Percentiles rank a stretch among this genome's conserved stretches.
Evolutionary conservation across 2,329 filamentous ascomycete genomes (phyloP).

Genomic region (Trichoderma koningii): DNA sequence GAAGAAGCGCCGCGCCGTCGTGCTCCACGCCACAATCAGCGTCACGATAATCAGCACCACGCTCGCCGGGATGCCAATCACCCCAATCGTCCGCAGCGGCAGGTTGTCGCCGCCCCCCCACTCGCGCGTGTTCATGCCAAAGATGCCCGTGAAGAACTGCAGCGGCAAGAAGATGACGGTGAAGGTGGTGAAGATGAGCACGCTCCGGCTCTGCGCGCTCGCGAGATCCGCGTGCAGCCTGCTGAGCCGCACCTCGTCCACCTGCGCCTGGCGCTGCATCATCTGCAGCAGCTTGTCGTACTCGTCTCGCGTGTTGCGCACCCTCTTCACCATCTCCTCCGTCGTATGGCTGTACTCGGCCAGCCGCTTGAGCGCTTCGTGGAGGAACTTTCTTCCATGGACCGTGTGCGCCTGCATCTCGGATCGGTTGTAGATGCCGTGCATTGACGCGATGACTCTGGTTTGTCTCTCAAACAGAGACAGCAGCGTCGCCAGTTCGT

Average conservation of each 20-base stretch:
- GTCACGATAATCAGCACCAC: constrained; percentile 52
- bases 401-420: constrained; percentile 46
- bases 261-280: constrained; percentile 66
- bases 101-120: constrained; percentile 56
- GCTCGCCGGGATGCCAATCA: constrained; percentile 52
- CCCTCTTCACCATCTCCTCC: constrained; percentile 60
- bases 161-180: constrained; percentile 65
- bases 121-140: constrained; percentile 65
- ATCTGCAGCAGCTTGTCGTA: constrained; percentile 68
- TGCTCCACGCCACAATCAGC: constrained; percentile 59
- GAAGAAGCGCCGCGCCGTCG: constrained; percentile 43
- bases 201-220: constrained; percentile 61
- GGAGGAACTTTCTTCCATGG: constrained; percentile 54
- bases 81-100: constrained; percentile 48
- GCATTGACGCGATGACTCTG: constrained; percentile 52
- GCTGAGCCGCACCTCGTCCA: constrained; percentile 65
- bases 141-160: constrained; percentile 66
- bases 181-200: constrained; percentile 67
- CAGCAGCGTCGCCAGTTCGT: constrained; percentile 60
- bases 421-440: constrained; percentile 45
- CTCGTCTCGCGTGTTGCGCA: constrained; percentile 59
- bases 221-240: constrained; percentile 64
- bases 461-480: constrained; percentile 61
- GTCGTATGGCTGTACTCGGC: constrained; percentile 58
- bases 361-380: constrained; percentile 54